Percentiles rank a stretch among this genome's conserved stretches.
Conservation (phyloP, 1,284 basidiomycete species). For the Pulchroboletus neoregius region DNA sequence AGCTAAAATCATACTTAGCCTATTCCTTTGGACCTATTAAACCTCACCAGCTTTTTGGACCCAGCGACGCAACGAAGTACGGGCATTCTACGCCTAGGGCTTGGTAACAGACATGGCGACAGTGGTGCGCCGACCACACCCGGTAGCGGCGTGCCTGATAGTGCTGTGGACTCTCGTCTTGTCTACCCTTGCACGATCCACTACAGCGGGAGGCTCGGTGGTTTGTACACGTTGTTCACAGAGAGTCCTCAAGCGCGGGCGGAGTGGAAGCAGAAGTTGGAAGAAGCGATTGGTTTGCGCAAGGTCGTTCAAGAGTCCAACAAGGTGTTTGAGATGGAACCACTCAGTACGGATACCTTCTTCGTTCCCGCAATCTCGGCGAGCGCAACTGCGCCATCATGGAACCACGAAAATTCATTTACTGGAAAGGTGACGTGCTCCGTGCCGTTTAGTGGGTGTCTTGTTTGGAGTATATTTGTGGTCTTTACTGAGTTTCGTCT, state of each 20-base stretch:
- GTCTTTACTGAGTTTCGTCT: conserved; percentile 12
- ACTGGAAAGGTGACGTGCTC: conserved; percentile 93
- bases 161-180: conserved; percentile 57
- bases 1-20: conserved; percentile 48
- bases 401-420: conserved; percentile 69
- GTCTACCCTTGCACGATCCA: conserved; percentile 84
- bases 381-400: conserved; percentile 46
- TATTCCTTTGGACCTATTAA: conserved; percentile 84
- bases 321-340: conserved; percentile 89
- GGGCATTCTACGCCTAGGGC: conserved; percentile 53
- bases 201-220: conserved; percentile 79
- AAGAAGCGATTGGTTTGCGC: conserved; percentile 83
- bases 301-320: conserved; percentile 87
- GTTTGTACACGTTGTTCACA: conserved; percentile 81
- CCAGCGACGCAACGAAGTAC: conserved; percentile 61
- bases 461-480: not conserved
- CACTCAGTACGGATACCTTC: conserved; percentile 83
- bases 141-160: conserved; percentile 30
- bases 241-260: conserved; percentile 70
- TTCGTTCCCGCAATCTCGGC: conserved; percentile 59
- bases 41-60: conserved; percentile 77
- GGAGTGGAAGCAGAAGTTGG: conserved; percentile 88
- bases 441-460: conserved; percentile 79
- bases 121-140: conserved; percentile 34
- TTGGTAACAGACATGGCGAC: conserved; percentile 41